Conservation (phyloP, 2,329 filamentous ascomycete genomes). For the Aureobasidium zeae region DNA sequence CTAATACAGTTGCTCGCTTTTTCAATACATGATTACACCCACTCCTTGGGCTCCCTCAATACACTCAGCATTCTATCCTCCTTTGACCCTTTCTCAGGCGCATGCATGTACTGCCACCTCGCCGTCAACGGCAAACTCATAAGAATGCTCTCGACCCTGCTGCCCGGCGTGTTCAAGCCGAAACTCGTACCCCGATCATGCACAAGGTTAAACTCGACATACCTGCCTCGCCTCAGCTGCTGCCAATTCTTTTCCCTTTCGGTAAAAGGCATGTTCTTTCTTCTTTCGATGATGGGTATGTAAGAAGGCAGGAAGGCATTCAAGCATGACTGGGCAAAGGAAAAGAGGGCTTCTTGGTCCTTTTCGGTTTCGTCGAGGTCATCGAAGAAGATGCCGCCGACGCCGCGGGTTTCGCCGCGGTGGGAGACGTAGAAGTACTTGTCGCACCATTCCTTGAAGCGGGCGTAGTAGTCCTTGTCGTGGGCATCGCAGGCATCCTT, state of each 20-base stretch:
- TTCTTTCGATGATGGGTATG: slow-evolving; percentile 73
- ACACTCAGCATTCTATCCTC: slow-evolving; percentile 76
- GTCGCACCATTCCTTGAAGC: slow-evolving; percentile 98
- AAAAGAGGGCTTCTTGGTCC: slow-evolving; percentile 80
- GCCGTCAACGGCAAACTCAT: slow-evolving; percentile 95
- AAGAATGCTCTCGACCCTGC: slow-evolving; percentile 88
- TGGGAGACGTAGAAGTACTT: slow-evolving; percentile 95
- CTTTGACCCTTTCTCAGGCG: slow-evolving; percentile 61
- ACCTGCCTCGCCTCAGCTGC: slow-evolving; percentile 84
- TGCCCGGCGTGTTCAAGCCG: slow-evolving; percentile 83
- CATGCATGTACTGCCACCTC: slow-evolving; percentile 92
- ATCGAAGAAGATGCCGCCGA: slow-evolving; percentile 98
- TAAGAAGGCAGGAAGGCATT: slow-evolving; percentile 85
- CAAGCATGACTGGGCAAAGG: slow-evolving; percentile 77
- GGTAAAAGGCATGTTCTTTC: slow-evolving; percentile 87
- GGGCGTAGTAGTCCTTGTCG: slow-evolving; percentile 81
- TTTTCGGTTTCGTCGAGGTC: slow-evolving; percentile 83
- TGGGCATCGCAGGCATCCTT: slow-evolving; percentile 91
- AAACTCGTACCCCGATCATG: slow-evolving; percentile 94
- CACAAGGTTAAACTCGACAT: slow-evolving; percentile 97
- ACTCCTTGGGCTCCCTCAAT: slow-evolving; percentile 52
- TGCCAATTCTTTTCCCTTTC: slow-evolving; percentile 91
- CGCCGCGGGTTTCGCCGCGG: slow-evolving; percentile 71
- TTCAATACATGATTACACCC: slow-evolving; percentile 46
- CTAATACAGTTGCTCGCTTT: no score